A percentile compares a stretch with the other conserved stretches of the same genome.
These are phyloP conservation scores for Phytophthora tentaculata DNA, from an alignment of 352 stramenopile species.

Conservation along the genomic window DNA sequence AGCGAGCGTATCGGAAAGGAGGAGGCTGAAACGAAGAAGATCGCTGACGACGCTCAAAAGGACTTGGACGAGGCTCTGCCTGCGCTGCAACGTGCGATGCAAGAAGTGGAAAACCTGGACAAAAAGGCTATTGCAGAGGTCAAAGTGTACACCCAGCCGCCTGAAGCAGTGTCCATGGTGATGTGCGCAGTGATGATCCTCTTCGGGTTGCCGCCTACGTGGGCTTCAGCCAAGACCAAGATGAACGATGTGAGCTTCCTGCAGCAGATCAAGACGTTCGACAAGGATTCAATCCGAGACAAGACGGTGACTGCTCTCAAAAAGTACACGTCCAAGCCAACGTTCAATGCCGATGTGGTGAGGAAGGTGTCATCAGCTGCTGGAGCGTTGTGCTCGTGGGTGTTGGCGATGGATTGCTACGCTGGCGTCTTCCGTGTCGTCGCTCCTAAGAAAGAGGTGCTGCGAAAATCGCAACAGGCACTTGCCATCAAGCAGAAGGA, in stretches of 20 bases:
- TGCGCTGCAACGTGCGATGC: slow-evolving; percentile 92
- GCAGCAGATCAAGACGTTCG: slow-evolving; percentile 94
- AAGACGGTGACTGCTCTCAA: slow-evolving; percentile 95
- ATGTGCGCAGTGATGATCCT: slow-evolving; percentile 97
- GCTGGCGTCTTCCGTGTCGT: slow-evolving; percentile 89
- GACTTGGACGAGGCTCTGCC: slow-evolving; percentile 95
- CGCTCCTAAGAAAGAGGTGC: slow-evolving; percentile 89
- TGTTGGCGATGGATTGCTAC: slow-evolving; percentile 93
- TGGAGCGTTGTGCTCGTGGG: slow-evolving; percentile 91
- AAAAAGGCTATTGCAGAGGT: slow-evolving; percentile 96
- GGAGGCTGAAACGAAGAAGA: slow-evolving; percentile 93
- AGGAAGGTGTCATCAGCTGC: slow-evolving; percentile 91
- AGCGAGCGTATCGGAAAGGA: slow-evolving; percentile 92
- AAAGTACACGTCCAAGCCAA: slow-evolving; percentile 91
- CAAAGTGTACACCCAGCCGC: slow-evolving; percentile 95
- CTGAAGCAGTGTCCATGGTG: slow-evolving; percentile 91
- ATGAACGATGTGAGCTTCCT: slow-evolving; percentile 95
- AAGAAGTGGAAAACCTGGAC: slow-evolving; percentile 95
- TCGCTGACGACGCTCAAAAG: slow-evolving; percentile 94
- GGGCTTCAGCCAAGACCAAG: slow-evolving; percentile 93
- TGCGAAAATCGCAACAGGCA: slow-evolving; percentile 87
- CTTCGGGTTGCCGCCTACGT: slow-evolving; percentile 94
- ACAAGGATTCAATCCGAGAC: slow-evolving; percentile 96
- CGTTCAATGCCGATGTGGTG: slow-evolving; percentile 89
- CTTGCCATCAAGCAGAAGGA: slow-evolving; percentile 90